Conservation (phyloP, 805 yeast genomes). For the Pichia deserticola region DNA sequence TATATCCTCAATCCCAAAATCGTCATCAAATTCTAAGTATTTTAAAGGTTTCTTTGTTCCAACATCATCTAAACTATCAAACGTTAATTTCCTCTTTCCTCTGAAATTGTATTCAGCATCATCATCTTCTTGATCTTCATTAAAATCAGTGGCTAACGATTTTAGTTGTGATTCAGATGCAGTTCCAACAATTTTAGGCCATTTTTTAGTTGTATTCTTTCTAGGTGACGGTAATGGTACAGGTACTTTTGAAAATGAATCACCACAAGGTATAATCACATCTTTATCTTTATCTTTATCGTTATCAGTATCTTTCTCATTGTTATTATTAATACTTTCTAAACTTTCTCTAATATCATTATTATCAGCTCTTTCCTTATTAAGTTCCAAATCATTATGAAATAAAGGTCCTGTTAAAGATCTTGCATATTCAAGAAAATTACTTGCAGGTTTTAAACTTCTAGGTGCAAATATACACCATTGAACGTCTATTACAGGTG, state of each 20-base stretch:
- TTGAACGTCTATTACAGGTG: constrained; percentile 36
- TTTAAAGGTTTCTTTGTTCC: background rate
- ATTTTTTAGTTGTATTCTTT: constrained; percentile 35
- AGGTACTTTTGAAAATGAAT: constrained; percentile 14
- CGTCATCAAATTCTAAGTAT: constrained; percentile 3
- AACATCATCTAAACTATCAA: background rate
- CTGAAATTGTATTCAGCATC: constrained; percentile 2
- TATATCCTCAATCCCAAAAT: constrained; percentile 5
- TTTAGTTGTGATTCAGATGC: constrained; percentile 32
- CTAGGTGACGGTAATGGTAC: constrained; percentile 49
- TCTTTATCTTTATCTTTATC: background rate
- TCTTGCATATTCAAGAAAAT: constrained; percentile 17
- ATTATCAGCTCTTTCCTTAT: background rate
- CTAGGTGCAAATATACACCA: constrained; percentile 50
- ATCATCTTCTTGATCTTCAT: background rate
- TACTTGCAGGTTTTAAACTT: constrained; percentile 16
- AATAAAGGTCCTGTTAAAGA: constrained; percentile 17
- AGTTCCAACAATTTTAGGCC: constrained; percentile 42
- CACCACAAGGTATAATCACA: background rate
- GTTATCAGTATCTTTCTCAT: background rate
- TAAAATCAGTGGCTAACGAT: background rate
- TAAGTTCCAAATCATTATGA: constrained; percentile 8
- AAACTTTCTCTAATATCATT: background rate
- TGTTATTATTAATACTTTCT: background rate
- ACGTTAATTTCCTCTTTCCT: background rate